Evolutionary conservation across 2,329 filamentous ascomycete species (phyloP).

Genomic region (Fusarium brachygibbosum): DNA sequence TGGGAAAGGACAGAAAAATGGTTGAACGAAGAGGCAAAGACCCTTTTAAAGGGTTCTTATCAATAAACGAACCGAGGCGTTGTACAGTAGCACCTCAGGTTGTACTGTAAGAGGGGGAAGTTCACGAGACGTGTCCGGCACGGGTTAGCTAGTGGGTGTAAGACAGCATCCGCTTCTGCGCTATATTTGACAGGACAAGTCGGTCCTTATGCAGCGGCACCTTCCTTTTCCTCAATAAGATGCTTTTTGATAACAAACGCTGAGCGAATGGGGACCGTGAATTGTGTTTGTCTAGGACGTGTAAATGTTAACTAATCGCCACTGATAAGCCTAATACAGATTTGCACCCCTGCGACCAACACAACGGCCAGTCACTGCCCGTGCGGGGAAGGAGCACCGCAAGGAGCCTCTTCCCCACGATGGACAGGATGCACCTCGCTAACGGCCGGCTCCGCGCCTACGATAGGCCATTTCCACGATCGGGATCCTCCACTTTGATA

Average conservation of each 20-base stretch:
- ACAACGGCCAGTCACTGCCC: constrained; percentile 20
- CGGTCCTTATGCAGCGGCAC: constrained; percentile 32
- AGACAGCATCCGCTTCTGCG: constrained; percentile 27
- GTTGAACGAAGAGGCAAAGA: constrained; percentile 12
- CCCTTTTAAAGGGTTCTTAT: constrained; percentile 36
- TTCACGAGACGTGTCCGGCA: constrained; percentile 38
- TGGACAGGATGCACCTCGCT: constrained; percentile 37
- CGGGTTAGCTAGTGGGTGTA: constrained; percentile 42
- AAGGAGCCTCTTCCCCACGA: constrained; percentile 41
- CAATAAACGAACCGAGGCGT: constrained; percentile 39
- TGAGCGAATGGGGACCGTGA: constrained; percentile 27
- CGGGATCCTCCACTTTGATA: constrained; percentile 49
- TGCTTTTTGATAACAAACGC: constrained; percentile 29
- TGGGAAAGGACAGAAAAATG: not conserved
- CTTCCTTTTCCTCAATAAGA: constrained; percentile 37
- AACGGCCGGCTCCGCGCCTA: constrained; percentile 53
- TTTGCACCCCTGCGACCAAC: constrained; percentile 37
- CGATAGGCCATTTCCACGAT: constrained; percentile 45
- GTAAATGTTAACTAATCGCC: constrained; percentile 31
- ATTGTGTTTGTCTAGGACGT: constrained; percentile 29
- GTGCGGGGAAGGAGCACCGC: constrained; percentile 40
- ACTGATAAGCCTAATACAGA: constrained; percentile 46
- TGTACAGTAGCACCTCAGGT: constrained; percentile 9
- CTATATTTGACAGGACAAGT: constrained; percentile 35
- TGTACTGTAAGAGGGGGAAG: constrained; percentile 18